Evolutionary conservation across 2,329 filamentous ascomycete genomes (phyloP), one percentile per base, ranked within the genome.

Genomic region (Nothophoma quercina): DNA sequence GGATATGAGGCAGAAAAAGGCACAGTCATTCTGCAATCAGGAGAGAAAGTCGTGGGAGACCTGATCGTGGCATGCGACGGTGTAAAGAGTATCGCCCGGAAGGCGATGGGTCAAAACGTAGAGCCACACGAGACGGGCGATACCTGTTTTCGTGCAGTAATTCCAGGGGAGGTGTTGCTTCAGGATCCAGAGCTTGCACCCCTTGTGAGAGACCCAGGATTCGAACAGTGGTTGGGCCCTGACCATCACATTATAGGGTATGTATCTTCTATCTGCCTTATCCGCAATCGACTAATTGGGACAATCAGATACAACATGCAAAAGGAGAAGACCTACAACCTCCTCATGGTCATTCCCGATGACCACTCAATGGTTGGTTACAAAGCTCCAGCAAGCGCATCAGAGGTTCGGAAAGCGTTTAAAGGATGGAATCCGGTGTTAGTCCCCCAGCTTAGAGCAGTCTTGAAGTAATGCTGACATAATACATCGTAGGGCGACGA

Each of bases 391-490:
- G 85, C 81, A 1, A 81, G 79, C 2, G 63, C 85, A 0, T 79
- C 83, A 10, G 84, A 88, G 68, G 84, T 88, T 81, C 76, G 73
- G 38, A 71, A 72, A 2, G 68, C 84, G 1, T 88, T 88, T 62
- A 70, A 70, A 2, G 76, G 75, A 0, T 88, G 86, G 86, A 85
- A 88, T 68, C 85, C 84, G 1, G 77, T 85, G 9, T 51, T 76
- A 77, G 75, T 62, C 9, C 8, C 32, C 4, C 16, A 18, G 7
- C 10, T 12, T 22, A 35, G 33, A 7, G 8, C 9, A n/a, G n/a
- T n/a, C n/a, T n/a, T n/a, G n/a, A n/a, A n/a, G n/a, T n/a, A n/a
- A n/a, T n/a, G n/a, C n/a, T n/a, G n/a, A n/a, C n/a, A n/a, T n/a
- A n/a, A n/a, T n/a, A n/a, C n/a, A n/a, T n/a, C n/a, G n/a, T 16